phyloP scores from a whole-genome alignment of 345 rosid species.

The Conringia planisiliqua region DNA sequence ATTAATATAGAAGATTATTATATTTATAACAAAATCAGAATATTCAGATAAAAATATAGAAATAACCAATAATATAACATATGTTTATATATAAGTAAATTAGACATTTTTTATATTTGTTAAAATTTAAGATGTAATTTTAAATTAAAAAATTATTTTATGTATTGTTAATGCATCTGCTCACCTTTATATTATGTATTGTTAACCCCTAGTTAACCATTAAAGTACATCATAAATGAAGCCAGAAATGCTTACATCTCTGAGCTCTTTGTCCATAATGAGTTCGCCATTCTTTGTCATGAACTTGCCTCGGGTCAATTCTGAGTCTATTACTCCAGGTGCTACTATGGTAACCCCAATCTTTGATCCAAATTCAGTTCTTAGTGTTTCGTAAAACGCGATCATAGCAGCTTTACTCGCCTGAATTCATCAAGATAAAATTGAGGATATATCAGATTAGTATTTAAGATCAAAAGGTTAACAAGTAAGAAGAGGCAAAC shows the following conservation, averaged over 20 bases:
- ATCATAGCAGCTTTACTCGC: conserved; percentile 59
- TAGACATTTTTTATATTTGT: no score
- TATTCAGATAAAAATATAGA: no score
- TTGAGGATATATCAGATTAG: background rate
- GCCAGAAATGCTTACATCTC: conserved; percentile 39
- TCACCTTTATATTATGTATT: no score
- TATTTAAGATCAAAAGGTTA: background rate
- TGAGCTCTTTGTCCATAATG: conserved; percentile 30
- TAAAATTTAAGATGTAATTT: no score
- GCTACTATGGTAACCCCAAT: conserved; percentile 53
- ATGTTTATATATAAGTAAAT: no score
- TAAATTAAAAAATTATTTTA: no score
- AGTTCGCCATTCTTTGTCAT: conserved; percentile 40
- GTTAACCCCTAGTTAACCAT: no score
- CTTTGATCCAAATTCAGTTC: conserved; percentile 37
- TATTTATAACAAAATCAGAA: no score
- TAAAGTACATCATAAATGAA: background rate
- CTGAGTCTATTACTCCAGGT: conserved; percentile 41
- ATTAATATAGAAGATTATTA: no score
- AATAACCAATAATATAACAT: no score
- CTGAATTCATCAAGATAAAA: conserved; percentile 13
- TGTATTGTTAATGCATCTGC: no score
- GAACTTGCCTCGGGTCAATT: conserved; percentile 43
- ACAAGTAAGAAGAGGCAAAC: background rate
- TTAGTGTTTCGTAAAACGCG: conserved; percentile 43